These are phyloP conservation scores for Hypomyces perniciosus DNA, from an alignment of 2,329 filamentous ascomycete species.

Conservation along the genomic window DNA sequence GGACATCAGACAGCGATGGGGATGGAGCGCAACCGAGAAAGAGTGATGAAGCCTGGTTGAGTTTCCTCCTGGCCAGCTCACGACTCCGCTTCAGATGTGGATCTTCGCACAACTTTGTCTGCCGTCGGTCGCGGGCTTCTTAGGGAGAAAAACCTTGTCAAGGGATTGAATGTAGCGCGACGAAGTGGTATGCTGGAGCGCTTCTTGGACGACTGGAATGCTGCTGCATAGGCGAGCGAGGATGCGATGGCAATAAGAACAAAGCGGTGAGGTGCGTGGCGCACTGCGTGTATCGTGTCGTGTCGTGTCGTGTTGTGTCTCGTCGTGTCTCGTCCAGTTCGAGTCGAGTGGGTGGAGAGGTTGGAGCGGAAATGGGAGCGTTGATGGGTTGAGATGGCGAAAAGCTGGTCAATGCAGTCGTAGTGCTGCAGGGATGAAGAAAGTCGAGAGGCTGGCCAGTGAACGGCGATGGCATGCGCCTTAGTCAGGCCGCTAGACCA, in stretches of 20 bases:
- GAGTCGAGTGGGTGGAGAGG: neutral
- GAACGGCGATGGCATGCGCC: neutral
- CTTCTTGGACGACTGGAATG: neutral
- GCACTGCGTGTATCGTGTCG: neutral
- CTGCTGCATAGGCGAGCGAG: neutral
- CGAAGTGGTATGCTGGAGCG: no score
- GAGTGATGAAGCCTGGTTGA: neutral
- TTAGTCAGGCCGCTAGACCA: neutral
- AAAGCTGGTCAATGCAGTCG: slow-evolving; percentile 1
- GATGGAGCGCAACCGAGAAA: neutral
- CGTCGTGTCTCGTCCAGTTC: neutral
- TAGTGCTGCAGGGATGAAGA: slow-evolving; percentile 6
- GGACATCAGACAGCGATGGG: neutral
- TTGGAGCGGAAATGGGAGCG: neutral
- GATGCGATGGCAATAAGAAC: neutral
- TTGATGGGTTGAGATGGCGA: slow-evolving; percentile 3
- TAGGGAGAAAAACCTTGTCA: neutral
- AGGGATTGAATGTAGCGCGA: no score
- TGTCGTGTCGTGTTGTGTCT: neutral
- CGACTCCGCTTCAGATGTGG: slow-evolving; percentile 7
- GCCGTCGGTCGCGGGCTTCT: neutral
- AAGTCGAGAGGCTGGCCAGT: slow-evolving; percentile 9
- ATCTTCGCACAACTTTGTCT: slow-evolving; percentile 2
- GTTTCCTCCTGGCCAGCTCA: neutral
- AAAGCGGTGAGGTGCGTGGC: neutral